These are phyloP conservation scores for Botrytis porri DNA, from an alignment of 2,329 filamentous ascomycete genomes.

Conservation along the genomic window DNA sequence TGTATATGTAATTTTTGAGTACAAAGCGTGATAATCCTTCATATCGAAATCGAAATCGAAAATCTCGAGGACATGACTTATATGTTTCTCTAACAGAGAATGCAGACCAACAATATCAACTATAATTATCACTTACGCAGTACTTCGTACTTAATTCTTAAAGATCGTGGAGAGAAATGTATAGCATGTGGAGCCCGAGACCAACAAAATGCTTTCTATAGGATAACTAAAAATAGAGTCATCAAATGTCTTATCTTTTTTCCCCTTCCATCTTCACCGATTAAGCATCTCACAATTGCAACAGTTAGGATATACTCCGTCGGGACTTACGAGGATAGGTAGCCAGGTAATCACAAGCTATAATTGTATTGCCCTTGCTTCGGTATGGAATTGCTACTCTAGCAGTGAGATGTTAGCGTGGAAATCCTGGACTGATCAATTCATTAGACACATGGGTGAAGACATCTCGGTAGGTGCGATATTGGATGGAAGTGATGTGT, in stretches of 20 bases:
- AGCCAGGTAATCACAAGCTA: too few relatives aligned
- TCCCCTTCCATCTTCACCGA: not conserved
- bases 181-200: conserved; percentile 3
- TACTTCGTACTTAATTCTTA: not conserved
- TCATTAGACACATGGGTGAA: not conserved
- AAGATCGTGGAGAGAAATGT: not conserved
- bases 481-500: not conserved
- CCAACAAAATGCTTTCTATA: not conserved
- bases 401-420: not conserved
- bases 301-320: not conserved
- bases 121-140: not conserved
- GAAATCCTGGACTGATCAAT: not conserved
- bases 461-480: not conserved
- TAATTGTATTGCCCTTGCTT: not conserved
- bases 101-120: not conserved
- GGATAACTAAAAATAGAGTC: conserved; percentile 12
- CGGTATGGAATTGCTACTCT: not conserved
- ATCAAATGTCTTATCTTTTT: not conserved
- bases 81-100: not conserved
- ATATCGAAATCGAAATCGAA: not conserved
- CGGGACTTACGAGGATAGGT: not conserved
- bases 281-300: not conserved
- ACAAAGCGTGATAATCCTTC: not conserved
- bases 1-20: not conserved
- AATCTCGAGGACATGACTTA: not conserved